phyloP scores from a whole-genome alignment of 495 filamentous ascomycete species.

The Penicillium ochrochloron region DNA sequence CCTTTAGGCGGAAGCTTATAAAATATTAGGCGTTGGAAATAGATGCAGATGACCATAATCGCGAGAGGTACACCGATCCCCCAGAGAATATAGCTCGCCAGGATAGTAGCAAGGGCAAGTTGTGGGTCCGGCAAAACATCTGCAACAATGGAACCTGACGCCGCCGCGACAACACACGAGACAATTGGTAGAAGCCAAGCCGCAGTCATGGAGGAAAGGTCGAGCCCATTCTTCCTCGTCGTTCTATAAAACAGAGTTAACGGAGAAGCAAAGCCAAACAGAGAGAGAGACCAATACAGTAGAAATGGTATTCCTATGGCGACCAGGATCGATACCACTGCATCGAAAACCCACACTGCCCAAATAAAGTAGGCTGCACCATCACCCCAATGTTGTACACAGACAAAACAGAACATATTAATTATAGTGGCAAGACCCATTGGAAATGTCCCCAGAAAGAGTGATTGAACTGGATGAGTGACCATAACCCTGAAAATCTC shows the following conservation, averaged over 20 bases:
- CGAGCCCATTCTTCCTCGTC: conserved; percentile 17
- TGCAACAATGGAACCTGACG: conserved; percentile 54
- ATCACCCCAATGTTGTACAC: conserved; percentile 49
- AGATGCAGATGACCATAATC: conserved; percentile 51
- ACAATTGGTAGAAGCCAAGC: conserved; percentile 59
- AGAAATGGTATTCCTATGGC: conserved; percentile 41
- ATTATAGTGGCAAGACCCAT: conserved; percentile 62
- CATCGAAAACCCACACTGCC: conserved; percentile 59
- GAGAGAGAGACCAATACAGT: conserved; percentile 21
- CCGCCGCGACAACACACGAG: conserved; percentile 53
- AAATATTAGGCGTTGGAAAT: conserved; percentile 57
- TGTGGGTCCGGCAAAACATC: conserved; percentile 41
- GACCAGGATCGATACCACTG: conserved; percentile 16
- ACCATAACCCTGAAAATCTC: conserved; percentile 54
- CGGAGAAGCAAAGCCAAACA: too few relatives aligned
- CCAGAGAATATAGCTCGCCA: conserved; percentile 57
- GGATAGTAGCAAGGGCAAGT: conserved; percentile 51
- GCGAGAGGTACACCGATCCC: conserved; percentile 56
- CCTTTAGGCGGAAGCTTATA: conserved; percentile 53
- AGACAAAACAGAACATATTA: conserved; percentile 54
- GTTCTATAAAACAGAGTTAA: too few relatives aligned
- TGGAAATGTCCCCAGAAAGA: conserved; percentile 59
- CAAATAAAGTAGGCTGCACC: conserved; percentile 38
- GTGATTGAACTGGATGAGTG: conserved; percentile 52
- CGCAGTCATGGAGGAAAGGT: conserved; percentile 51